Conservation (phyloP, 164 flowering plant genomes). For the Umbilicus rupestris region DNA sequence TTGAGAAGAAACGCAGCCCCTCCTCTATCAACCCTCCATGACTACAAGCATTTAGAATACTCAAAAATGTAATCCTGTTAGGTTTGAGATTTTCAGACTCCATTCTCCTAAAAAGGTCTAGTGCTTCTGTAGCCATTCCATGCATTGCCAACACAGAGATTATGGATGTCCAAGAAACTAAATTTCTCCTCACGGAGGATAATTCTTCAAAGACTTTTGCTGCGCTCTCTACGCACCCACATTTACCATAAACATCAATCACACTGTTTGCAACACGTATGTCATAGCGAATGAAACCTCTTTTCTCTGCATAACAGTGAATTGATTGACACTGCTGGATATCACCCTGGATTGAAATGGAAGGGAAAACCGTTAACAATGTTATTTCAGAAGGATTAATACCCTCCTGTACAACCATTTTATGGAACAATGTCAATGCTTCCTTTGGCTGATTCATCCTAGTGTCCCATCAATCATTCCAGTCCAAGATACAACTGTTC, state of each 20-base stretch:
- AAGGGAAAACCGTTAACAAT: conserved; percentile 37
- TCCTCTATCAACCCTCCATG: conserved; percentile 59
- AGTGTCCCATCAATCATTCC: conserved; percentile 46
- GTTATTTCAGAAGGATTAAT: conserved; percentile 42
- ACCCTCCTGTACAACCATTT: conserved; percentile 32
- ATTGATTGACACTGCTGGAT: conserved; percentile 26
- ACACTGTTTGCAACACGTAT: conserved; percentile 33
- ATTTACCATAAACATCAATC: conserved; percentile 31
- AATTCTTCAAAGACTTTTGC: conserved; percentile 26
- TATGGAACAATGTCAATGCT: conserved; percentile 35
- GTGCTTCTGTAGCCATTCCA: conserved; percentile 44
- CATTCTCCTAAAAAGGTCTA: conserved; percentile 31
- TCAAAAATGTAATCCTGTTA: conserved; percentile 44
- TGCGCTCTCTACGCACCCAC: conserved; percentile 34
- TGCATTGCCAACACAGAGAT: conserved; percentile 46
- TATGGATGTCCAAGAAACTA: conserved; percentile 45
- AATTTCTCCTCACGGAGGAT: conserved; percentile 16
- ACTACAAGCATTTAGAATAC: conserved; percentile 52
- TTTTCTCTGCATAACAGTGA: conserved; percentile 42
- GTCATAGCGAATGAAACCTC: conserved; percentile 26
- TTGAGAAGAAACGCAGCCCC: conserved; percentile 37
- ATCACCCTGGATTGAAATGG: conserved; percentile 34
- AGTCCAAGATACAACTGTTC: conserved; percentile 52
- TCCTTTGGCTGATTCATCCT: conserved; percentile 21
- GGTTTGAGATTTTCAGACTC: conserved; percentile 29